Evolutionary conservation across 2,329 filamentous ascomycete genomes (phyloP).

Genomic region (Neoascochyta sp.): DNA sequence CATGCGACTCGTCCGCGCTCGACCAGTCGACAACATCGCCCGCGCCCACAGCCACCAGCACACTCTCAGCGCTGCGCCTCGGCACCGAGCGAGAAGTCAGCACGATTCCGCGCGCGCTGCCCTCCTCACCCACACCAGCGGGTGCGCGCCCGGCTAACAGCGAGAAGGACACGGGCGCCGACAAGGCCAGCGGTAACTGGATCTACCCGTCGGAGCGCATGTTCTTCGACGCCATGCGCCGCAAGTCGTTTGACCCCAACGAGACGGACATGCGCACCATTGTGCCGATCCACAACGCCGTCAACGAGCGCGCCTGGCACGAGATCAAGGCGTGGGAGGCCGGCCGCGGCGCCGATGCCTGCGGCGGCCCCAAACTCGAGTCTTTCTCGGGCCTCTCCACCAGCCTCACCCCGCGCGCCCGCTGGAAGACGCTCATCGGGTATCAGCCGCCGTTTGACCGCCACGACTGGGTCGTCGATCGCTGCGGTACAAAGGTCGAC

Average conservation of each 20-base stretch:
- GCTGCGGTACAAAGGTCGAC: conserved; percentile 79
- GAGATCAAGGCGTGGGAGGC: conserved; percentile 89
- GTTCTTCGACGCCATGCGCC: conserved; percentile 96
- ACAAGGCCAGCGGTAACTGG: conserved; percentile 77
- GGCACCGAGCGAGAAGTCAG: conserved; percentile 46
- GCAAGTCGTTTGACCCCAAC: conserved; percentile 73
- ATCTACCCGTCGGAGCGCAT: conserved; percentile 95
- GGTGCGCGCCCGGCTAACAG: conserved; percentile 62
- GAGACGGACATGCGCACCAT: conserved; percentile 82
- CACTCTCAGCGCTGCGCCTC: conserved; percentile 32
- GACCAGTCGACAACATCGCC: conserved; percentile 28
- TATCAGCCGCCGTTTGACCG: conserved; percentile 90
- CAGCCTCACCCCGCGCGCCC: conserved; percentile 73
- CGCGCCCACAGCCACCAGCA: conserved; percentile 11
- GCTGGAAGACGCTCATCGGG: conserved; percentile 79
- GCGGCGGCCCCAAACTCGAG: conserved; percentile 75
- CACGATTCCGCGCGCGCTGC: conserved; percentile 32
- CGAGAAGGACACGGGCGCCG: conserved; percentile 66
- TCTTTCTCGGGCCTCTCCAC: conserved; percentile 69
- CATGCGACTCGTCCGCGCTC: conserved; percentile 40
- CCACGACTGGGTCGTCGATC: conserved; percentile 95
- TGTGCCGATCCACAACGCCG: conserved; percentile 96
- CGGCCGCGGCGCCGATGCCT: conserved; percentile 58
- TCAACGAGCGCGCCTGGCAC: conserved; percentile 93
- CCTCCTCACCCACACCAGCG: conserved; percentile 28